A percentile compares a stretch with the other conserved stretches of the same genome.
Conservation (phyloP, 2,329 filamentous ascomycete genomes). For the Aureobasidium subglaciale region DNA sequence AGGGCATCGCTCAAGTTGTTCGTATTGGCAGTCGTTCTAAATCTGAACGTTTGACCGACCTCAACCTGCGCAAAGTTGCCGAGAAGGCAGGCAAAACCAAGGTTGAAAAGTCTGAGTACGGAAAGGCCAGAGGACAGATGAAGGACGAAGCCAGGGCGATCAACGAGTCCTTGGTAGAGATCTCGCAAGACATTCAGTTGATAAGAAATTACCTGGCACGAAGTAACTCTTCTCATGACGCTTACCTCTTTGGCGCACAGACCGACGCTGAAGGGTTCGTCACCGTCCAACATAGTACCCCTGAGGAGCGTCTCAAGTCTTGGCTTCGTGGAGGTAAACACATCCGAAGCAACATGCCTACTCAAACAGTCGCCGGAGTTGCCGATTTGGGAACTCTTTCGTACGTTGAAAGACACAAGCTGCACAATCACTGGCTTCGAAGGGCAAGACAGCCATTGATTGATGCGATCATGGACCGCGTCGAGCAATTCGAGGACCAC, state of each 20-base stretch:
- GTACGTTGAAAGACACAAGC: neutral
- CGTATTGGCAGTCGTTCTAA: constrained; percentile 56
- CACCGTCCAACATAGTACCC: neutral
- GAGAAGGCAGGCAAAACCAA: constrained; percentile 31
- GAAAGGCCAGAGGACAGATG: constrained; percentile 22
- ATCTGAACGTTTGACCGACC: constrained; percentile 42
- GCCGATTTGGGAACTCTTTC: constrained; percentile 2
- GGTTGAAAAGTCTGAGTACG: constrained; percentile 31
- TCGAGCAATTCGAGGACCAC: constrained; percentile 18
- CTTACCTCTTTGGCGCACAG: constrained; percentile 19
- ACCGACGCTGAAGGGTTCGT: neutral
- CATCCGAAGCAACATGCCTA: neutral
- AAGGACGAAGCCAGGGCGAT: constrained; percentile 20
- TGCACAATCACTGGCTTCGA: constrained; percentile 17
- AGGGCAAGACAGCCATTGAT: constrained; percentile 17
- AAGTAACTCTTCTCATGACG: constrained; percentile 18
- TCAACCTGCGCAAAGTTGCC: constrained; percentile 44
- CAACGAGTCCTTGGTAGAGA: constrained; percentile 13
- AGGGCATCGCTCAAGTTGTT: constrained; percentile 45
- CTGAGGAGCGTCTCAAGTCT: constrained; percentile 19
- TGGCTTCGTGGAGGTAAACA: neutral
- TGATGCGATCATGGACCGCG: constrained; percentile 18
- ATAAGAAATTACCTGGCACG: constrained; percentile 17
- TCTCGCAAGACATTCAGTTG: neutral
- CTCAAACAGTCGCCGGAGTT: neutral